These are phyloP conservation scores for Diaporthe nobilis DNA, from an alignment of 2,329 filamentous ascomycete species.

Conservation along the genomic window DNA sequence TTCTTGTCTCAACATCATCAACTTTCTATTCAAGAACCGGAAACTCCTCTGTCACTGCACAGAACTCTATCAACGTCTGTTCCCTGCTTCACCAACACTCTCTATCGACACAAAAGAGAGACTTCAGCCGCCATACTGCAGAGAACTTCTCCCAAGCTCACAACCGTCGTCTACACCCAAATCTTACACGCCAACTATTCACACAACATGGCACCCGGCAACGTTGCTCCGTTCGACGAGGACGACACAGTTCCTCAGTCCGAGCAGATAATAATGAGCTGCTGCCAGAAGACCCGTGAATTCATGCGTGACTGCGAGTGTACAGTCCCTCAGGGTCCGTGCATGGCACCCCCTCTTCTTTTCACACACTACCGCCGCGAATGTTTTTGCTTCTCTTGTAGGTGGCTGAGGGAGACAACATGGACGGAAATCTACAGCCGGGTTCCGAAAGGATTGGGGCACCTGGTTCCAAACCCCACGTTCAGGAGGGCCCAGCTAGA, in stretches of 20 bases:
- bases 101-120: not conserved
- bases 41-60: not conserved
- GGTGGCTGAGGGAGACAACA: not conserved
- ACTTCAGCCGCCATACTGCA: not conserved
- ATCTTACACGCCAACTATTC: not conserved
- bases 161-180: not conserved
- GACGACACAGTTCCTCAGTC: not conserved
- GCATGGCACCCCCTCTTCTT: not conserved
- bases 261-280: not conserved
- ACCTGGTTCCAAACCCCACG: not conserved
- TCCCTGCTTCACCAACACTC: not conserved
- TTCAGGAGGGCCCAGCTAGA: not conserved
- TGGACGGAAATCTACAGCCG: not conserved
- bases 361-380: not conserved
- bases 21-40: not conserved
- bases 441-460: not conserved
- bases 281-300: not conserved
- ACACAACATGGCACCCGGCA: not conserved
- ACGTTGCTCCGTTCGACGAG: not conserved
- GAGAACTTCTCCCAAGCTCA: not conserved
- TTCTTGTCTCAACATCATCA: not conserved
- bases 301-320: conserved; percentile 1
- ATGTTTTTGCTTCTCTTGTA: not conserved
- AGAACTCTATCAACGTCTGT: not conserved
- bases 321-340: not conserved